Evolutionary conservation across 2,329 filamentous ascomycete genomes (phyloP).

Genomic region (Thelonectria discophora): DNA sequence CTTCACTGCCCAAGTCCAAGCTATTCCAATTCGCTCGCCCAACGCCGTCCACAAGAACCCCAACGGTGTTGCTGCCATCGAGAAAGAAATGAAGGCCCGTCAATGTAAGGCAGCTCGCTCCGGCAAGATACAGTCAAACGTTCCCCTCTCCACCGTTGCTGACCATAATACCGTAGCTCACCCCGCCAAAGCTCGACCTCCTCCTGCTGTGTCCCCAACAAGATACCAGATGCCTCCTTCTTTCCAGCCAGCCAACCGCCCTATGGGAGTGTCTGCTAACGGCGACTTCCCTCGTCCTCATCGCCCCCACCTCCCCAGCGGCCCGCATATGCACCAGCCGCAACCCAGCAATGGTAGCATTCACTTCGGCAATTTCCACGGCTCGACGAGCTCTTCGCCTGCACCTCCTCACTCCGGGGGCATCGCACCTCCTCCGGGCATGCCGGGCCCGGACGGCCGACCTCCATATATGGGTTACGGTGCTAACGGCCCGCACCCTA

Average conservation of each 20-base stretch:
- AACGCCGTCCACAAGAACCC: conserved; percentile 24
- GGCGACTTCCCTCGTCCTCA: conserved; percentile 46
- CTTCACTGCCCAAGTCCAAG: conserved; percentile 20
- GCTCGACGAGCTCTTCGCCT: conserved; percentile 67
- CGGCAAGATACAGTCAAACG: conserved; percentile 8
- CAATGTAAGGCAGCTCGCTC: conserved; percentile 27
- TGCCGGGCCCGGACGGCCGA: conserved; percentile 47
- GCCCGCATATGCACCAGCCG: conserved; percentile 57
- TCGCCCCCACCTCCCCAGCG: conserved; percentile 47
- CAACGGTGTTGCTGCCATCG: conserved; percentile 27
- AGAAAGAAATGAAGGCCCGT: conserved; percentile 28
- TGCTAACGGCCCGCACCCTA: conserved; percentile 50
- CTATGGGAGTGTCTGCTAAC: conserved; percentile 44
- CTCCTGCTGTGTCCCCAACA: conserved; percentile 45
- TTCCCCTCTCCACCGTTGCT: conserved; percentile 25
- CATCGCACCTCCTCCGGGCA: conserved; percentile 60
- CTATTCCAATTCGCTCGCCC: conserved; percentile 16
- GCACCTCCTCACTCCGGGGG: conserved; percentile 59
- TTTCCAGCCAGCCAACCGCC: conserved; percentile 50
- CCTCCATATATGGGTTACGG: conserved; percentile 46
- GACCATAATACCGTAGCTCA: conserved; percentile 29
- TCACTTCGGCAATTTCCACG: conserved; percentile 63
- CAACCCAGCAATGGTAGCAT: conserved; percentile 65
- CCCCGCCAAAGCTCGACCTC: conserved; percentile 41
- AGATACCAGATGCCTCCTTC: conserved; percentile 56